Conservation (phyloP, 306 rosid species). For the Cucumis cinereus region DNA sequence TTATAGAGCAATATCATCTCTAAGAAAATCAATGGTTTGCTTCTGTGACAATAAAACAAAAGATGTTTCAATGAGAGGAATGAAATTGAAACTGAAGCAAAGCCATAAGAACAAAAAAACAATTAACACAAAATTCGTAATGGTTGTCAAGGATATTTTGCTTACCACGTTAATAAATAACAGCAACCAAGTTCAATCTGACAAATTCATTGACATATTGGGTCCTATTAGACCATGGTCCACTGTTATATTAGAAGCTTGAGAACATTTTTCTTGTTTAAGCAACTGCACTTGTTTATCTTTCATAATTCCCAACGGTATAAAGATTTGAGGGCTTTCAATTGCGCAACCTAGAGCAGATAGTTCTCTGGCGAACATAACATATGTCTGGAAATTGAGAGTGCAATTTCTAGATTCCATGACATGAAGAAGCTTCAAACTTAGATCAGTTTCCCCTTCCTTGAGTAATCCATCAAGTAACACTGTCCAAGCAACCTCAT, state of each 20-base stretch:
- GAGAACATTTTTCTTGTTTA: background rate
- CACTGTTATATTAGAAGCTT: background rate
- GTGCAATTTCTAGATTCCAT: slow-evolving; percentile 22
- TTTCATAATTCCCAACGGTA: slow-evolving; percentile 5
- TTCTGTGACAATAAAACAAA: background rate
- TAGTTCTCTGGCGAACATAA: slow-evolving; percentile 22
- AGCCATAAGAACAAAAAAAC: background rate
- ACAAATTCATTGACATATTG: background rate
- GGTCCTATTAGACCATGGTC: background rate
- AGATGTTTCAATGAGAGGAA: background rate
- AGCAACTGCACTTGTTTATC: slow-evolving; percentile 8
- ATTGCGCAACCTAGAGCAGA: slow-evolving; percentile 11
- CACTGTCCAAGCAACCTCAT: slow-evolving; percentile 39
- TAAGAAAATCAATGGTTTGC: background rate
- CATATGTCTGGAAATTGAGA: slow-evolving; percentile 21
- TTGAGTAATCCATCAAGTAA: slow-evolving; percentile 30
- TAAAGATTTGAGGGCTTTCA: slow-evolving; percentile 15
- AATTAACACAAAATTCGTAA: background rate
- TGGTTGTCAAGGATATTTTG: background rate
- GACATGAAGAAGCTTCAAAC: slow-evolving; percentile 27
- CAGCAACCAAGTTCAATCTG: background rate
- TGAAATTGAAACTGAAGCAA: background rate
- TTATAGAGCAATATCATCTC: background rate
- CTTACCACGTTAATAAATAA: slow-evolving; percentile 5
- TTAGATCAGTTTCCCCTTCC: slow-evolving; percentile 17